Evolutionary conservation across 2,329 filamentous ascomycete species (phyloP), one percentile per base, ranked within the genome.

Genomic region (Cercospora citrullina): DNA sequence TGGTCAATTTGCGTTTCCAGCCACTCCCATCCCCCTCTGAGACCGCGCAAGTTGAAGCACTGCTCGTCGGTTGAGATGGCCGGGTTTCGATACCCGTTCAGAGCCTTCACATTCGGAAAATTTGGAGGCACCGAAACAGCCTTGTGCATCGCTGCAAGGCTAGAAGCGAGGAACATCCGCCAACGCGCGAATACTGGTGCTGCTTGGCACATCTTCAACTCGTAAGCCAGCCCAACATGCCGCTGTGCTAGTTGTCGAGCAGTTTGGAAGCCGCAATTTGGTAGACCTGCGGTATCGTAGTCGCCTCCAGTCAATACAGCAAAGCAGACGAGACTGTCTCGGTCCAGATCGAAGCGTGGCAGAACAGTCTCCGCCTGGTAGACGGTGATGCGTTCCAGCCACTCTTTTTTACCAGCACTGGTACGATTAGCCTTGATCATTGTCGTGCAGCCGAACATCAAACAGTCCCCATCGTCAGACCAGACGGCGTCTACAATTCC

Each of bases 401-500:
- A 70, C 23, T 84, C 76, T 14, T 83, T 74, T 1, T 80, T 75
- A 2, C 72, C 76, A 64, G 77, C 80, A 3, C 79, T 79, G 42
- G 31, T 58, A 60, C 71, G 71, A 63, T 75, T 69, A 28, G 69
- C 55, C 63, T 78, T 74, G 42, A 85, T 78, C n/a, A 84, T 73
- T 1, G 79, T 76, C 1, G 73, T 77, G 66, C 79, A 82, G 3
- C 83, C 82, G 61, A 85, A 85, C 80, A 85, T 81, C 14, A 85
- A 76, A 0, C 75, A 74, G 53, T 85, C 83, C 1, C 79, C 78
- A 64, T 85, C 83, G 48, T 84, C 81, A 0, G 80, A 81, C 80
- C 80, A 84, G 1, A 85, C 82, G 6, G 82, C 83, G 69, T 85
- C 84, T 0, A 85, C 82, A 10, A 84, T 66, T 0, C 80, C 81